Evolutionary conservation across 192 early-diverging fungal genomes (phyloP), one percentile per base, ranked within the genome.

Genomic region (Backusella mclennaniae): DNA sequence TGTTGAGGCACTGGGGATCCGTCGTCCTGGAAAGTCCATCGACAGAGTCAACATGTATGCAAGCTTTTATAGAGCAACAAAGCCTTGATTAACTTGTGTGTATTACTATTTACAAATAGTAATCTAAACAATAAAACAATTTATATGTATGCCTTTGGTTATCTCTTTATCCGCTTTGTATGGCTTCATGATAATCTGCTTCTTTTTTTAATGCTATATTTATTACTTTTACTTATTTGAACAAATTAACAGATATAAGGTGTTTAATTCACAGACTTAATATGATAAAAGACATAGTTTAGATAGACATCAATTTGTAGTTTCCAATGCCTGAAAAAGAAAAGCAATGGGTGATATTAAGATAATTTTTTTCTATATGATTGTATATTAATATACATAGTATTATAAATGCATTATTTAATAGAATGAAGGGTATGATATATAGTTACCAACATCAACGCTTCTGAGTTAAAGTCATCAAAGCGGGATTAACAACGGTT

Each of bases 11-110:
- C 81, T 91, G 14, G 90, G 89, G 49, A 84, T 95, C n/a, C 90
- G 94, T 21, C 82, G 92, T 67, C 85, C 85, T 36, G 83, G 84
- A 46, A 81, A 80, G 66, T 89, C 87, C 9, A 91, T 95, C 66
- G 95, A 94, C 59, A 87, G 93, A 26, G 93, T 95, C 53, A 96
- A 96, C 83, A 96, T 94, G 92, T 95, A 94, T 76, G 93, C 92
- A 35, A 90, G 89, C 63, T 87, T 90, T 73, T 91, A 89, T 75
- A 85, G 84, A 70, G 90, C 87, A 17, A 72, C 38, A 19, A 69
- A 69, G 0, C 35, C 35, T 11, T 69, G 41, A 67, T 8, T 12
- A 66, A 0, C 56, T 14, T 39, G 26, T 11, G 23, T 59, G 9
- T 7, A 63, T 1, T 15, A 63, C 9, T 63, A n/a, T 44, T 17